A percentile compares a stretch with the other conserved stretches of the same genome.
Evolutionary conservation across 2,329 filamentous ascomycete genomes (phyloP).

Genomic region (Paecilomyces sp.): DNA sequence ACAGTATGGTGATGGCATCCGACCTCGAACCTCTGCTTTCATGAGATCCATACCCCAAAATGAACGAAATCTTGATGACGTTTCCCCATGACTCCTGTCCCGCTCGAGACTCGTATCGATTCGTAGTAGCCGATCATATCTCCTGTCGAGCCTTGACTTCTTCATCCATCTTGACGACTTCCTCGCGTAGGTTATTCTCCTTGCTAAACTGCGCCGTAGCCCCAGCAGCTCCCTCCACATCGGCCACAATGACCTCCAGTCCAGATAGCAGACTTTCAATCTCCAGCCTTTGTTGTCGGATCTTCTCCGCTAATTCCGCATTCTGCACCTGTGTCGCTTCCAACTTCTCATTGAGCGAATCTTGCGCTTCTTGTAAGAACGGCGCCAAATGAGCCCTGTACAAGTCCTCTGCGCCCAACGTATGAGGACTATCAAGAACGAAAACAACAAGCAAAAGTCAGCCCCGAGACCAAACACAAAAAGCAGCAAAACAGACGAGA

Average conservation of each 20-base stretch:
- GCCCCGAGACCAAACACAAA: neutral
- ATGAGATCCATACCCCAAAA: constrained; percentile 10
- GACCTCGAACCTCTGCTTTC: constrained; percentile 26
- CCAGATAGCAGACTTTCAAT: constrained; percentile 49
- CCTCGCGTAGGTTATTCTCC: constrained; percentile 31
- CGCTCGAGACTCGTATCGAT: neutral
- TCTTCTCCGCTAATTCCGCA: constrained; percentile 42
- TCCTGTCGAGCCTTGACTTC: constrained; percentile 27
- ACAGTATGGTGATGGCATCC: constrained; percentile 39
- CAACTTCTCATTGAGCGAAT: constrained; percentile 44
- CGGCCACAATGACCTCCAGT: constrained; percentile 50
- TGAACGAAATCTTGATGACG: neutral
- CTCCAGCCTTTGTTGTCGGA: constrained; percentile 49
- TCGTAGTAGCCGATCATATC: constrained; percentile 12
- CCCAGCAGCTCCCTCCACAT: constrained; percentile 47
- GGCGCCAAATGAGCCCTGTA: constrained; percentile 54
- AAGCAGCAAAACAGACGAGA: constrained; percentile 1
- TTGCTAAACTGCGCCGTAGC: constrained; percentile 33
- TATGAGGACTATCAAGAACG: constrained; percentile 45
- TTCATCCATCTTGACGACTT: constrained; percentile 37
- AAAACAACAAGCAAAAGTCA: neutral
- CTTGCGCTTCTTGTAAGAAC: constrained; percentile 45
- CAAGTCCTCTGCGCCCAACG: constrained; percentile 48
- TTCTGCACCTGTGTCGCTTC: constrained; percentile 47
- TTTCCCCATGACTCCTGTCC: neutral